These are phyloP conservation scores for Trichoderma arundinaceum DNA, from an alignment of 2,329 filamentous ascomycete species.

Conservation along the genomic window DNA sequence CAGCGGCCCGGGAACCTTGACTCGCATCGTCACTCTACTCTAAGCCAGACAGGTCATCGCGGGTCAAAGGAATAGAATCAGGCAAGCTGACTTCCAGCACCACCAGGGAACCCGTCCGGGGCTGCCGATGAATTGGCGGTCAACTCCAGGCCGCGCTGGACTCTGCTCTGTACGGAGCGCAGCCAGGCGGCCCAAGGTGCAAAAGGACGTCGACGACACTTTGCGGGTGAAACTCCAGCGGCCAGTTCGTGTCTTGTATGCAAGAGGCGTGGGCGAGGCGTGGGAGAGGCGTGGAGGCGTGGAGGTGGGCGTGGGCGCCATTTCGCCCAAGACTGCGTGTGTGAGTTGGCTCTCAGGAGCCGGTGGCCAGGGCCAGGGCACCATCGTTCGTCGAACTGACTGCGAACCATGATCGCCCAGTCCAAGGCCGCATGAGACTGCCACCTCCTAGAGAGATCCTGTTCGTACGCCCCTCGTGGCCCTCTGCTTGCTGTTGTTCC, in stretches of 20 bases:
- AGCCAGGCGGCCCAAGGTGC: constrained; percentile 5
- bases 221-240: constrained; percentile 13
- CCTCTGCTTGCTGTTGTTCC: constrained; percentile 21
- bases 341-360: constrained; percentile 26
- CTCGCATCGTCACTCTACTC: neutral
- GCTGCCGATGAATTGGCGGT: constrained; percentile 56
- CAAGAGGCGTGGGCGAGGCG: neutral
- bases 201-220: neutral
- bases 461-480: constrained; percentile 27
- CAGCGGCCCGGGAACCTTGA: neutral
- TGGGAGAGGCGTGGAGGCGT: neutral
- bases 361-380: constrained; percentile 32
- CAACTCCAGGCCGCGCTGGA: constrained; percentile 38
- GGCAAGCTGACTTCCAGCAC: constrained; percentile 22
- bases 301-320: neutral
- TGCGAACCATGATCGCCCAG: constrained; percentile 39
- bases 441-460: constrained; percentile 21
- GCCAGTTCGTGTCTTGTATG: constrained; percentile 1
- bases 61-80: constrained; percentile 6
- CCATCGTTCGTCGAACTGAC: constrained; percentile 38
- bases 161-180: neutral
- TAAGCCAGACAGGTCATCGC: constrained; percentile 3
- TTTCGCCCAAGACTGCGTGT: constrained; percentile 7
- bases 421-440: constrained; percentile 22
- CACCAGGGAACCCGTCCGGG: constrained; percentile 24